Evolutionary conservation across 2,329 filamentous ascomycete species (phyloP).

Genomic region (Trichoderma simmonsii): DNA sequence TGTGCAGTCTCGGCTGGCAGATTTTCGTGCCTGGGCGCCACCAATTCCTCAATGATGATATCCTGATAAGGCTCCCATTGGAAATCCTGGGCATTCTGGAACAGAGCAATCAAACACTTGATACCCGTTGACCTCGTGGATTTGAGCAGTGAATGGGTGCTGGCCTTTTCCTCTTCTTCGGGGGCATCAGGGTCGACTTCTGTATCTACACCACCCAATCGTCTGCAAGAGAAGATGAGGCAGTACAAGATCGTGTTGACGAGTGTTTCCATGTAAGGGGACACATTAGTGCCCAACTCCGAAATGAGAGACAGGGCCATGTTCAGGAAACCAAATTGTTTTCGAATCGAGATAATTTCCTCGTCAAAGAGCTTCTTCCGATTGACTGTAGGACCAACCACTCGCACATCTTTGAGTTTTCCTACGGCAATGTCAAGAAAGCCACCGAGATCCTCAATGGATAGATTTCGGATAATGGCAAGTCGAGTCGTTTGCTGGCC

Average conservation of each 20-base stretch:
- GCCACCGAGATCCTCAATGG: conserved; percentile 67
- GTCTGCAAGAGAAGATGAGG: conserved; percentile 65
- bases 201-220: conserved; percentile 43
- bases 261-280: conserved; percentile 64
- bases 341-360: conserved; percentile 64
- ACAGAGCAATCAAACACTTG: conserved; percentile 77
- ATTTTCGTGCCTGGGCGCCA: conserved; percentile 73
- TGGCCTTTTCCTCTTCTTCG: conserved; percentile 43
- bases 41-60: conserved; percentile 68
- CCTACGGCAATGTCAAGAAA: conserved; percentile 84
- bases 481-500: conserved; percentile 80
- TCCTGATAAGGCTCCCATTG: conserved; percentile 71
- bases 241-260: conserved; percentile 80
- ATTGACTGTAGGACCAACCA: conserved; percentile 50
- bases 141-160: conserved; percentile 58
- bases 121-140: conserved; percentile 69
- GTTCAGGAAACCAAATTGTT: conserved; percentile 87
- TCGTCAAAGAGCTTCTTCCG: conserved; percentile 53
- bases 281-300: conserved; percentile 72
- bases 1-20: conserved; percentile 85
- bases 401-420: conserved; percentile 57
- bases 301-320: conserved; percentile 86
- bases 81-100: conserved; percentile 66
- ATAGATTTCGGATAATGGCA: conserved; percentile 74
- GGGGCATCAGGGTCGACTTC: conserved; percentile 35